Percentiles rank a stretch among this genome's conserved stretches.
These are phyloP conservation scores for Oxytropis ochrocephala DNA, from an alignment of 306 rosid species.

Conservation along the genomic window DNA sequence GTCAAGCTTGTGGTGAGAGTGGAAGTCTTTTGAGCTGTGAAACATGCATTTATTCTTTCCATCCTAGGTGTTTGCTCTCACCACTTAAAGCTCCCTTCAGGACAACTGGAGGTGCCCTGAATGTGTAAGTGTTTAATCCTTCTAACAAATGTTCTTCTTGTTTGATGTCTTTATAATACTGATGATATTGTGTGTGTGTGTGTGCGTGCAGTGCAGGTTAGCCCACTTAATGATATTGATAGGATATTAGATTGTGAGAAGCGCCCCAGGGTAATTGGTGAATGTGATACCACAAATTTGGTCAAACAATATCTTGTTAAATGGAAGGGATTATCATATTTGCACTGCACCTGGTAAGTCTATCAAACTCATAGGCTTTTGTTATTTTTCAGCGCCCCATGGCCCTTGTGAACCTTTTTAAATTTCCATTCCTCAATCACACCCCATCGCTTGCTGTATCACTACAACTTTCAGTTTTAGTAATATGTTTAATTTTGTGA, in stretches of 20 bases:
- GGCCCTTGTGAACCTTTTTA: constrained; percentile 5
- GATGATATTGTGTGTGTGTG: background rate
- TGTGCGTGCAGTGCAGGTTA: too few relatives aligned
- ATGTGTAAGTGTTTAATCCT: constrained; percentile 60
- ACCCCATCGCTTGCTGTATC: background rate
- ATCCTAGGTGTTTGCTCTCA: constrained; percentile 70
- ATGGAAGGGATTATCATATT: constrained; percentile 90
- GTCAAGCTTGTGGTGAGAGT: constrained; percentile 88
- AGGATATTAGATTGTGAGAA: constrained; percentile 79
- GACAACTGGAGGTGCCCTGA: constrained; percentile 90
- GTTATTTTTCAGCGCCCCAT: background rate
- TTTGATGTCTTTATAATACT: constrained; percentile 18
- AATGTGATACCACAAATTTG: constrained; percentile 59
- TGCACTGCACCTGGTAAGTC: constrained; percentile 86
- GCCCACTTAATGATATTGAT: constrained; percentile 84
- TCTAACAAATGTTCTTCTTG: constrained; percentile 11
- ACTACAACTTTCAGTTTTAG: background rate
- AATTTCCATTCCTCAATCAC: constrained; percentile 3
- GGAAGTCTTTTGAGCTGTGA: constrained; percentile 69
- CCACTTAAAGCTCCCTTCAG: constrained; percentile 51
- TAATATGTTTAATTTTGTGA: background rate
- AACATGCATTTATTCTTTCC: constrained; percentile 86
- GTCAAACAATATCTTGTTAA: constrained; percentile 91
- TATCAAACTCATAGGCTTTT: constrained; percentile 6
- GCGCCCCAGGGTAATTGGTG: constrained; percentile 80